Evolutionary conservation across 768 basidiomycete species (phyloP), one percentile per base, ranked within the genome.

Genomic region (Mrakia gelida): DNA sequence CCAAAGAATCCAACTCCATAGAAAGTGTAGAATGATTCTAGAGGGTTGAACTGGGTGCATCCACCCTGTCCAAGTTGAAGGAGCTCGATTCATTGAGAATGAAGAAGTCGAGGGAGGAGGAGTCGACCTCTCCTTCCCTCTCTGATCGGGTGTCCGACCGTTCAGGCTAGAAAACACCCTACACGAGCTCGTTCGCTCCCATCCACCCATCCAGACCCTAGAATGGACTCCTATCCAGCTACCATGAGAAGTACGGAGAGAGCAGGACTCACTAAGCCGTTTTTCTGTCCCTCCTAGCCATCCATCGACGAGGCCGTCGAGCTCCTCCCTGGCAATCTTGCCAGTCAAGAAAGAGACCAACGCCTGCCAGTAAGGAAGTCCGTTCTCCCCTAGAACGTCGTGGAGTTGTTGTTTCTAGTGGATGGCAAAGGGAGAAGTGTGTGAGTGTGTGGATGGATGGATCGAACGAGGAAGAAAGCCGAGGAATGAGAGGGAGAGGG

Each of bases 381-480:
- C 78, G 28, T 75, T 75, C 26, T 67, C 56, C n/a, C 78, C 78
- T 18, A 79, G 62, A 0, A 62, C 32, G 26, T 79, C 78, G 68
- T 79, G 78, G 6, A 79, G 63, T 43, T 79, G 78, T 59, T 79
- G 67, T 68, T 79, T 79, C 78, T 79, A 45, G 45, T 10, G 49
- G 16, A 32, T 30, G 3, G 32, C 1, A 13, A 21, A 23, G 32
- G 23, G 41, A n/a, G 38, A 43, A 13, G 26, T 13, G 26, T 34
- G 63, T 70, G 23, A 70, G 41, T 16, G 8, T 32, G 23, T 61
- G 59, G 61, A 59, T 65, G 63, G n/a, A 49, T 68, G 72, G 28
- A 26, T 9, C 1, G 56, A 23, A 52, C 49, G n/a, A 43, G 56
- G 13, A 32, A 1, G 76, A 30, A 23, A 32, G 62, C n/a, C 59